A percentile compares a stretch with the other conserved stretches of the same genome.
These are phyloP conservation scores for Eucalyptus marginata DNA, from an alignment of 345 rosid species.

Conservation along the genomic window DNA sequence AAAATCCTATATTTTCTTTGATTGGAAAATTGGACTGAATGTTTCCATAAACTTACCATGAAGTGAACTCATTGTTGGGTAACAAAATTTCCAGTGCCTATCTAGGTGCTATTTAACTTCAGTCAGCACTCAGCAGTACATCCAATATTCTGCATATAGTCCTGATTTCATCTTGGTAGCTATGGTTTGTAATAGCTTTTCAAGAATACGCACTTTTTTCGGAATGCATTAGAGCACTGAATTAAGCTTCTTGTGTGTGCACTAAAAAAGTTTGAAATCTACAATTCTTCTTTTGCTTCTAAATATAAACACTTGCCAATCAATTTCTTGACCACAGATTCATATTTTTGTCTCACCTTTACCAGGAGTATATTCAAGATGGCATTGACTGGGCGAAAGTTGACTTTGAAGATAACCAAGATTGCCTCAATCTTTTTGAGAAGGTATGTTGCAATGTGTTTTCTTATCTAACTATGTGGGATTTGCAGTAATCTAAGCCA, in stretches of 20 bases:
- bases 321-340: not conserved
- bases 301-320: not conserved
- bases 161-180: not conserved
- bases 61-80: not conserved
- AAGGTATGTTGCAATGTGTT: conserved; percentile 34
- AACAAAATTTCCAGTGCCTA: not conserved
- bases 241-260: not conserved
- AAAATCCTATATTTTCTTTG: not conserved
- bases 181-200: not conserved
- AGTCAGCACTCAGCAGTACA: not conserved
- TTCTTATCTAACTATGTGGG: not conserved
- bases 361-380: conserved; percentile 93
- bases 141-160: not conserved
- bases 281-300: not conserved
- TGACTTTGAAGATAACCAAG: conserved; percentile 97
- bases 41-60: not conserved
- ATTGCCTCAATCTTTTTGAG: conserved; percentile 96
- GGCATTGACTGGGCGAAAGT: conserved; percentile 98
- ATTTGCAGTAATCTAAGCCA: not conserved
- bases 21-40: not conserved
- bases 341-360: not conserved
- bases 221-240: not conserved
- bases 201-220: not conserved
- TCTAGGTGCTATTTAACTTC: not conserved
- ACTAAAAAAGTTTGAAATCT: not conserved